Evolutionary conservation across 2,329 filamentous ascomycete genomes (phyloP).

Genomic region (Endoconidiophora laricicola): DNA sequence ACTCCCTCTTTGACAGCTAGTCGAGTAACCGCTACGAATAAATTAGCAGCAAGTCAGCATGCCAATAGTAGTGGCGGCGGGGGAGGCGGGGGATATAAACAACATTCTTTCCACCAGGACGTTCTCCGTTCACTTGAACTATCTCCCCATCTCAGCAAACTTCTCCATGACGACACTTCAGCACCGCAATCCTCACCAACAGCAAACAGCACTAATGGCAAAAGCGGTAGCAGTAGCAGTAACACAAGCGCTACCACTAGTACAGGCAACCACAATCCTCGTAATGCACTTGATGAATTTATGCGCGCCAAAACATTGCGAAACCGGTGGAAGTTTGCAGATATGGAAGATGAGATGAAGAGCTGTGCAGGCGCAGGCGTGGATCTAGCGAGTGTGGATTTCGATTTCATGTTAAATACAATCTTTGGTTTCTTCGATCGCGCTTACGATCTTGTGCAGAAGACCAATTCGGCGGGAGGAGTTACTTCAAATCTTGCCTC

Average conservation of each 20-base stretch:
- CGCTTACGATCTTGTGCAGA: slow-evolving; percentile 35
- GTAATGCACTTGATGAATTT: slow-evolving; percentile 31
- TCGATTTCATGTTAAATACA: slow-evolving; percentile 39
- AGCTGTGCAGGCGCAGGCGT: slow-evolving; percentile 17
- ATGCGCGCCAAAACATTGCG: slow-evolving; percentile 51
- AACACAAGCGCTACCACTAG: too few species aligned
- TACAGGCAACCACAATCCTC: slow-evolving; percentile 19
- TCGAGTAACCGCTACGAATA: not conserved
- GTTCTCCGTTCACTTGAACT: slow-evolving; percentile 46
- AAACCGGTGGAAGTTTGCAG: slow-evolving; percentile 56
- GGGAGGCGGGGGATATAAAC: not conserved
- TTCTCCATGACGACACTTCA: slow-evolving; percentile 24
- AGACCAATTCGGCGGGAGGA: slow-evolving; percentile 21
- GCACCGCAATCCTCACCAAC: not conserved
- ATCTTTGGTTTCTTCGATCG: slow-evolving; percentile 43
- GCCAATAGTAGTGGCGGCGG: slow-evolving; percentile 6
- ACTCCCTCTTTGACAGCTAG: not conserved
- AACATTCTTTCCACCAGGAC: slow-evolving; percentile 51
- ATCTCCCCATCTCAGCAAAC: slow-evolving; percentile 29
- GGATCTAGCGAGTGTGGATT: slow-evolving; percentile 39
- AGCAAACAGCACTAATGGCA: not conserved
- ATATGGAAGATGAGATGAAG: slow-evolving; percentile 24
- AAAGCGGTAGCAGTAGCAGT: not conserved
- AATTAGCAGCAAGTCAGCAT: not conserved
- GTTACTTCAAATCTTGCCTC: too few species aligned